Evolutionary conservation across 768 basidiomycete genomes (phyloP), one percentile per base, ranked within the genome.

Genomic region (Amanita pallidorosea): DNA sequence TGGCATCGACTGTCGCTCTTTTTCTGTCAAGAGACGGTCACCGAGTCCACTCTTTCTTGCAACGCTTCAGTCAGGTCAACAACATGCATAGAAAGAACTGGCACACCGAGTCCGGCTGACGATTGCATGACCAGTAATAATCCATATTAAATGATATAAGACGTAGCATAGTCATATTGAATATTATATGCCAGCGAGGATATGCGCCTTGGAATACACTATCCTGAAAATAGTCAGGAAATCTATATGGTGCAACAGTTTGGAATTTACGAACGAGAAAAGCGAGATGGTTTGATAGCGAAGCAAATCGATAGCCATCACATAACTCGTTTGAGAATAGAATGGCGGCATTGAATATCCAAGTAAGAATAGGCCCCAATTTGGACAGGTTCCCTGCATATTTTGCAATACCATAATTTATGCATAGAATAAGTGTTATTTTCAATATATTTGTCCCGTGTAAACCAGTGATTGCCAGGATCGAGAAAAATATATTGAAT

Each of bases 121-220:
- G 62, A 11, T 63, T 70, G 57, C 71, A 79, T 4, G 88, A 79
- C 94, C 94, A 98, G 58, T 89, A 80, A 60, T 85, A 85, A 62
- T 99, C 96, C 80, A 95, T 81, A 54, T 82, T 86, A 70, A 92
- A 99, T 0, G 93, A 94, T 5, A 99, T 74, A 12, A 97, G 74
- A 29, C 95, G 80, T 37, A 98, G 74, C 86, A 94, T 94, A 2
- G 93, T 92, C 57, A 98, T 92, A 64, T 98, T 98, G 73, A 95
- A 98, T 57, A 71, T 79, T 58, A 98, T 74, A 57, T 97, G 80
- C 96, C 96, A 99, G 17, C 92, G 76, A 9, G 93, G 88, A 54
- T 94, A 85, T 15, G 88, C 67, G 5, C 96, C 96, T 62, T 75
- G 69, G 56, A 74, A 75, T 0, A 58, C 53, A 58, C 89, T 87